Evolutionary conservation across 805 yeast genomes (phyloP).

Genomic region (Barnettozyma californica): DNA sequence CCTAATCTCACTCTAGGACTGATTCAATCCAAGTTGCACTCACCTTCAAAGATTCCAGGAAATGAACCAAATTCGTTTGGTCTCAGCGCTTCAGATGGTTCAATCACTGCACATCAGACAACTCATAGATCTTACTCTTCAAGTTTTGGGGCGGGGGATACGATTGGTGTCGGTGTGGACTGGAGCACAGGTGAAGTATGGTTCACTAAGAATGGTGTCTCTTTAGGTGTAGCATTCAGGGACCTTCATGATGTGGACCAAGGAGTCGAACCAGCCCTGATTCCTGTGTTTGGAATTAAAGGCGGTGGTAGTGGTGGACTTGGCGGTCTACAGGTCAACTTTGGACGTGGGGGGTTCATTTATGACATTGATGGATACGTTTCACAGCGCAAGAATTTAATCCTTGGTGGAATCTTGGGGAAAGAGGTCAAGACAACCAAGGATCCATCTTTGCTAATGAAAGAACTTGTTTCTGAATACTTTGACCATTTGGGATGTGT

Average conservation of each 20-base stretch:
- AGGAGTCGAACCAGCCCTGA: constrained; percentile 23
- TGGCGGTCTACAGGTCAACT: constrained; percentile 27
- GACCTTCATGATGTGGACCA: constrained; percentile 20
- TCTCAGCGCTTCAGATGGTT: constrained; percentile 49
- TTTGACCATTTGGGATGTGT: constrained; percentile 55
- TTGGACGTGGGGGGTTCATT: constrained; percentile 47
- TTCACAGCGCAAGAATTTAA: constrained; percentile 35
- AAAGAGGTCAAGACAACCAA: constrained; percentile 1
- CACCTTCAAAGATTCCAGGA: constrained; percentile 39
- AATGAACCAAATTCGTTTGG: constrained; percentile 45
- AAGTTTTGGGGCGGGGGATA: constrained; percentile 51
- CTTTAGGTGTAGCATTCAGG: constrained; percentile 48
- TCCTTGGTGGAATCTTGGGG: constrained; percentile 27
- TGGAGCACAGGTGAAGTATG: constrained; percentile 58
- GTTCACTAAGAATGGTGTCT: constrained; percentile 77
- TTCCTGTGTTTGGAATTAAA: constrained; percentile 42
- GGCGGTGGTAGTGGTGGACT: constrained; percentile 25
- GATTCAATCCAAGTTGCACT: constrained; percentile 28
- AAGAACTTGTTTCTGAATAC: constrained; percentile 39
- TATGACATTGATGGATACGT: constrained; percentile 58
- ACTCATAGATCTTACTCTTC: constrained; percentile 37
- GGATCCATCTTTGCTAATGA: constrained; percentile 26
- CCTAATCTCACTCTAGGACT: constrained; percentile 41
- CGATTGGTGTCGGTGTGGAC: constrained; percentile 82
- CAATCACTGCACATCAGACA: constrained; percentile 33